phyloP scores from a whole-genome alignment of 352 stramenopile genomes.

The Pythium rhizo-oryzae region DNA sequence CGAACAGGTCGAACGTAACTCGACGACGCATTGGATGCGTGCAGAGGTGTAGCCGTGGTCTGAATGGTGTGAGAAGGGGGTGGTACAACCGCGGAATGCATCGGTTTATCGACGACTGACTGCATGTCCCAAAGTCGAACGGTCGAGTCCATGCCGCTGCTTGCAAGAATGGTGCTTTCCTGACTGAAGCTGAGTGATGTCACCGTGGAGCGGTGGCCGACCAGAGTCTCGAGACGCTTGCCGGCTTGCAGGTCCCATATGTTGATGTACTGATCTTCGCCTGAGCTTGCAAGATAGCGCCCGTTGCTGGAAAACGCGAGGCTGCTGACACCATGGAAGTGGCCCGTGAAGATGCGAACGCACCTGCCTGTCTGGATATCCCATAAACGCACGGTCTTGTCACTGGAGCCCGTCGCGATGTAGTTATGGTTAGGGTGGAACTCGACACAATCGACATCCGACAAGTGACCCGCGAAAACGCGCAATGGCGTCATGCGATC shows the following conservation, averaged over 20 bases:
- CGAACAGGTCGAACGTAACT: slow-evolving; percentile 56
- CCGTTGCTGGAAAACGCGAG: slow-evolving; percentile 92
- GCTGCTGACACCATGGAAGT: slow-evolving; percentile 86
- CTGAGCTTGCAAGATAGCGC: slow-evolving; percentile 84
- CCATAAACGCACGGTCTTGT: slow-evolving; percentile 95
- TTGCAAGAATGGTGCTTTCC: slow-evolving; percentile 78
- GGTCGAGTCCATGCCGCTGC: slow-evolving; percentile 74
- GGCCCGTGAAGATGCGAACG: slow-evolving; percentile 92
- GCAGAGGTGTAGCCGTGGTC: slow-evolving; percentile 18
- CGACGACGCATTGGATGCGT: slow-evolving; percentile 6
- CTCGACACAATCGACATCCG: slow-evolving; percentile 89
- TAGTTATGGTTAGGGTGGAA: slow-evolving; percentile 98
- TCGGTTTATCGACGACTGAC: slow-evolving; percentile 56
- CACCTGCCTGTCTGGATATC: slow-evolving; percentile 94
- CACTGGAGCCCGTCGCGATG: slow-evolving; percentile 91
- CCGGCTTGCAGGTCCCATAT: slow-evolving; percentile 94
- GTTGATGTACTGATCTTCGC: slow-evolving; percentile 91
- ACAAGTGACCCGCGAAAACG: slow-evolving; percentile 94
- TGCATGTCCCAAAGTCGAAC: slow-evolving; percentile 89
- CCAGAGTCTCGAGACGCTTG: slow-evolving; percentile 83
- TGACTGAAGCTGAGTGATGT: slow-evolving; percentile 80
- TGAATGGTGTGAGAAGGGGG: not conserved
- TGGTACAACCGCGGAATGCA: slow-evolving; percentile 14
- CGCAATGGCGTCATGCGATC: slow-evolving; percentile 91
- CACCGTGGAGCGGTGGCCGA: slow-evolving; percentile 75